Evolutionary conservation across 192 early-diverging fungal species (phyloP), one percentile per base, ranked within the genome.

Genomic region (Lunasporangiospora selenospora): DNA sequence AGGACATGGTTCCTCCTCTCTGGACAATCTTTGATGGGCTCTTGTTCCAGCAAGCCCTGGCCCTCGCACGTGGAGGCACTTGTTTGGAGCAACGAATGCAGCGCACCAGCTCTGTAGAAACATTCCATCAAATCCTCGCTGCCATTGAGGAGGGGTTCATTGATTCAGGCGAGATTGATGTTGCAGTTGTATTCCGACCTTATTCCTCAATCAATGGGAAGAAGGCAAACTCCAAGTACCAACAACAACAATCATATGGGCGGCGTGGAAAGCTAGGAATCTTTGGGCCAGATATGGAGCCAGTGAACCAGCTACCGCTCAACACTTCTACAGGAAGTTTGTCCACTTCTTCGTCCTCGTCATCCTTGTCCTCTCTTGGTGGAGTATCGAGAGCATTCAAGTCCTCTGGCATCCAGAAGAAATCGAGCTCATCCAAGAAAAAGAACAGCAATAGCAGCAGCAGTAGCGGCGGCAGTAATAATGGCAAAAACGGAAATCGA

Each of bases 231-330:
- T 13, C 53, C 23, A 33, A 12, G 16, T 23, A 29, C 32, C 37
- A 43, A 15, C n/a, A 11, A 43, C 6, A 18, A 19, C 33, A 27
- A 16, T 1, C 10, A 6, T n/a, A 0, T 37, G 24, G 38, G 0
- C 26, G 37, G 12, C 46, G 12, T n/a, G n/a, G n/a, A n/a, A n/a
- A n/a, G n/a, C 31, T 73, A 26, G 69, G 69, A 0, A 73, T 73
- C 39, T 73, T 73, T 63, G 69, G 69, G 33, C 60, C 69, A 15
- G 69, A 73, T 8, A 58, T 73, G 59, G 61, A 73, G 27, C 48
- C 60, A 7, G 21, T 73, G n/a, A 62, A 73, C 37, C 59, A 54
- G 30, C 42, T 61, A 2, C 30, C 55, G 1, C 8, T n/a, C n/a
- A 11, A 38, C 13, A 16, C 46, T 30, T 16, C 58, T 2, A 16